Conservation (phyloP, 2,329 filamentous ascomycete species). For the Stachybotrys chartarum region DNA sequence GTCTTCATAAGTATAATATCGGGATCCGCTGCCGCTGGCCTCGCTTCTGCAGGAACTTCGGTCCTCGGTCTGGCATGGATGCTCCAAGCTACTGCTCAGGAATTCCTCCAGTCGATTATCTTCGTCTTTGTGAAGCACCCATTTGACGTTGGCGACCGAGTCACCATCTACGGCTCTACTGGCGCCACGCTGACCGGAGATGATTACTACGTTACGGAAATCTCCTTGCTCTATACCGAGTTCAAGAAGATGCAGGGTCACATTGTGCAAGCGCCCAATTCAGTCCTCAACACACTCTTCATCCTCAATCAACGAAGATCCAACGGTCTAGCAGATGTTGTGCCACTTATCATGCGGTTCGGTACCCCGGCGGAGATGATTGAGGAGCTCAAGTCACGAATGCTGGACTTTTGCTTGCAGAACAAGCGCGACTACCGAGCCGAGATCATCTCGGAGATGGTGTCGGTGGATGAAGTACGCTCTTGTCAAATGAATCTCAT, state of each 20-base stretch:
- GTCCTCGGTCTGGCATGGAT: slow-evolving; percentile 90
- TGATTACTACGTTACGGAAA: slow-evolving; percentile 94
- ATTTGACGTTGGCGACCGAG: slow-evolving; percentile 91
- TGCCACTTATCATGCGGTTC: slow-evolving; percentile 80
- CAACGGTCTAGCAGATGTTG: slow-evolving; percentile 77
- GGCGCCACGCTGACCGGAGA: slow-evolving; percentile 73
- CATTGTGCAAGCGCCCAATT: slow-evolving; percentile 93
- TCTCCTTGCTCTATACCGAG: slow-evolving; percentile 87
- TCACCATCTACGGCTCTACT: slow-evolving; percentile 85
- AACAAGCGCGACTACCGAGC: slow-evolving; percentile 87
- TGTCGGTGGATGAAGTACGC: slow-evolving; percentile 72
- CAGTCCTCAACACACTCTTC: slow-evolving; percentile 84
- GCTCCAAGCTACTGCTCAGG: slow-evolving; percentile 85
- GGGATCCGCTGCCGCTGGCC: slow-evolving; percentile 77
- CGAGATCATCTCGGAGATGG: slow-evolving; percentile 81
- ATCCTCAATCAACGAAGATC: slow-evolving; percentile 92
- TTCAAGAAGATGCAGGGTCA: slow-evolving; percentile 99
- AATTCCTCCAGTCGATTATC: slow-evolving; percentile 88
- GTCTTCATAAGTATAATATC: slow-evolving; percentile 88
- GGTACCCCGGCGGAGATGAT: slow-evolving; percentile 80
- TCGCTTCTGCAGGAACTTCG: slow-evolving; percentile 83
- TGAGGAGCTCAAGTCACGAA: slow-evolving; percentile 68
- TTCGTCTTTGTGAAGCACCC: slow-evolving; percentile 98
- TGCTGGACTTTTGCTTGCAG: slow-evolving; percentile 73
- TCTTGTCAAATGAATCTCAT: slow-evolving; percentile 85